Conservation (phyloP, 192 early-diverging fungal genomes). For the Coemansia sp. region DNA sequence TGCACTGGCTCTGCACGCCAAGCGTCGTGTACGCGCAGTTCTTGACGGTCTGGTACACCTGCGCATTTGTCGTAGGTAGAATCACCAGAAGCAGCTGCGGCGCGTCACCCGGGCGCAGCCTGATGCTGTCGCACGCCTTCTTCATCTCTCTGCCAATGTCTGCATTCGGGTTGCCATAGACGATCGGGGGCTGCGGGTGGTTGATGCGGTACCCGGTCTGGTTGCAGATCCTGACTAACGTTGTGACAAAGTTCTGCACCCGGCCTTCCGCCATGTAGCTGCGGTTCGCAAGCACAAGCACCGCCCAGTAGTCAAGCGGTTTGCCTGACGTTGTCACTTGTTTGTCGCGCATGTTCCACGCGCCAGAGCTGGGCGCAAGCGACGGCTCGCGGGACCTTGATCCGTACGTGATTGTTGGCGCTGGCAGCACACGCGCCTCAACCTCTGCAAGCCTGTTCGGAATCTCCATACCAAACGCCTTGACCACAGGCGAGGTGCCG, state of each 20-base stretch:
- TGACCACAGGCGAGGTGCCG: conserved; percentile 67
- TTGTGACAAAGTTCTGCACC: conserved; percentile 72
- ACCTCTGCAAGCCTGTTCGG: conserved; percentile 65
- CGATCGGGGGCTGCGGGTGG: conserved; percentile 48
- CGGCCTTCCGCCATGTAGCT: conserved; percentile 53
- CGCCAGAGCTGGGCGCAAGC: conserved; percentile 66
- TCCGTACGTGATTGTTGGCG: conserved; percentile 76
- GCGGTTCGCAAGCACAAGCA: conserved; percentile 72
- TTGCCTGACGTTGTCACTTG: conserved; percentile 69
- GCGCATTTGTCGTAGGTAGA: conserved; percentile 76
- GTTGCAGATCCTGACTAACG: conserved; percentile 70
- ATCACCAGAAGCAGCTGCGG: conserved; percentile 87
- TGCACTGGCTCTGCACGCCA: conserved; percentile 88
- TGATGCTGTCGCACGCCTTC: conserved; percentile 69
- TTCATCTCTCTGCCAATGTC: conserved; percentile 71
- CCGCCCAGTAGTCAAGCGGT: conserved; percentile 76
- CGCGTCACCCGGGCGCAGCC: conserved; percentile 56
- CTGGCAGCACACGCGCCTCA: conserved; percentile 75
- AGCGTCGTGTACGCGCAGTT: conserved; percentile 85
- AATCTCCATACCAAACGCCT: conserved; percentile 75
- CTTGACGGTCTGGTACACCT: conserved; percentile 86
- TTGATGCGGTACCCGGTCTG: conserved; percentile 69
- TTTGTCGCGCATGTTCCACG: conserved; percentile 87
- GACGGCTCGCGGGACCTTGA: conserved; percentile 46
- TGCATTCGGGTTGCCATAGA: conserved; percentile 58